Evolutionary conservation across 2,329 filamentous ascomycete species (phyloP).

Genomic region (Fusarium duplospermum): DNA sequence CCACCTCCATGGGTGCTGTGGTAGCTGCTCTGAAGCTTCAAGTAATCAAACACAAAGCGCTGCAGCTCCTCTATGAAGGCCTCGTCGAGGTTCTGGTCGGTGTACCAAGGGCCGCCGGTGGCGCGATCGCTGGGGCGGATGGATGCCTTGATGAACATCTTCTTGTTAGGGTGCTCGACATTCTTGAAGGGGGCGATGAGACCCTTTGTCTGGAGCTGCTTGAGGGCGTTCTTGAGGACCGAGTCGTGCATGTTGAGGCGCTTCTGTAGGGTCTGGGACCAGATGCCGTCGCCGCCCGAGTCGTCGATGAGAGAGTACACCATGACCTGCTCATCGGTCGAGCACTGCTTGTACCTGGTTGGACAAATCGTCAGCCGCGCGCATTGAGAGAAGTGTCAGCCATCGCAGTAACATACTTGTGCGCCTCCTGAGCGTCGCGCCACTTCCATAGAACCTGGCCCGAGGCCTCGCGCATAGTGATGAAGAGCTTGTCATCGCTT

Average conservation of each 20-base stretch:
- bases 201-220: slow-evolving; percentile 82
- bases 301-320: slow-evolving; percentile 93
- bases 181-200: slow-evolving; percentile 92
- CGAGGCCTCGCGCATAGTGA: slow-evolving; percentile 55
- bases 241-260: slow-evolving; percentile 87
- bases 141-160: slow-evolving; percentile 94
- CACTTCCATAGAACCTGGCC: slow-evolving; percentile 65
- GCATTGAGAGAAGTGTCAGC: background rate
- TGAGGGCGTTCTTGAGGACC: slow-evolving; percentile 83
- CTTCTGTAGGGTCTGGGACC: slow-evolving; percentile 86
- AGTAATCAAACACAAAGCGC: slow-evolving; percentile 77
- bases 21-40: slow-evolving; percentile 79
- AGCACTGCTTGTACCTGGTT: slow-evolving; percentile 67
- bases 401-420: slow-evolving; percentile 60
- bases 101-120: slow-evolving; percentile 95
- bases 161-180: slow-evolving; percentile 89
- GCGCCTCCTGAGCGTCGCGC: slow-evolving; percentile 69
- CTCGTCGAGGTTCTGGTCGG: slow-evolving; percentile 88
- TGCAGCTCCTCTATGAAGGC: slow-evolving; percentile 86
- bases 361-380: slow-evolving; percentile 24
- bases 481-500: slow-evolving; percentile 70
- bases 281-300: slow-evolving; percentile 86
- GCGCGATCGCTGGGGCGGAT: slow-evolving; percentile 89
- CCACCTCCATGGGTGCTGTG: slow-evolving; percentile 54
- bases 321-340: slow-evolving; percentile 80